Conservation (phyloP, 2,329 filamentous ascomycete genomes). For the Sporothrix brasiliensis region DNA sequence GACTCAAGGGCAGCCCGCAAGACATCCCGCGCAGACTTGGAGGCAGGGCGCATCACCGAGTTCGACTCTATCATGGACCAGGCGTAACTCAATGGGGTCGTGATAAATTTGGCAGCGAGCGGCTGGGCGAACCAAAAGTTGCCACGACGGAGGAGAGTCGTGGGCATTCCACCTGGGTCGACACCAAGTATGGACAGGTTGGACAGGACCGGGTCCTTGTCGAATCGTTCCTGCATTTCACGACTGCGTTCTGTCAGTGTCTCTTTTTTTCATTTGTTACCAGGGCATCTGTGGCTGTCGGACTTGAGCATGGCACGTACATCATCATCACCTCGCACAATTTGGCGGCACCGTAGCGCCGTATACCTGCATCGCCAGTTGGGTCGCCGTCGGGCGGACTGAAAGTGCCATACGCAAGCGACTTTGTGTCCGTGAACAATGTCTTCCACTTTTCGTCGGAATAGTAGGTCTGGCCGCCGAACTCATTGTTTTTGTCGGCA, state of each 20-base stretch:
- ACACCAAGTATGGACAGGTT: constrained; percentile 42
- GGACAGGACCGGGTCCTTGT: constrained; percentile 39
- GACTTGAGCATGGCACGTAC: constrained; percentile 33
- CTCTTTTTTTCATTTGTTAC: neutral
- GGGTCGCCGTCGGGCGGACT: constrained; percentile 38
- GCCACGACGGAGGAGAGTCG: constrained; percentile 37
- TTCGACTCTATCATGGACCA: constrained; percentile 37
- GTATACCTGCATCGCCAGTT: constrained; percentile 37
- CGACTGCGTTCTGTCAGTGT: constrained; percentile 1
- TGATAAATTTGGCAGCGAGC: constrained; percentile 32
- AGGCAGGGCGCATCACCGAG: constrained; percentile 38
- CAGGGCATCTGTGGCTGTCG: neutral
- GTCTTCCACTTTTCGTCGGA: constrained; percentile 38
- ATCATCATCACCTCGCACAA: constrained; percentile 43
- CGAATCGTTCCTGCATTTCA: constrained; percentile 41
- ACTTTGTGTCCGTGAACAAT: constrained; percentile 37
- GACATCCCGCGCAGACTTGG: constrained; percentile 42
- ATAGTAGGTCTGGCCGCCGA: constrained; percentile 34
- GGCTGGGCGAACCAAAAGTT: constrained; percentile 35
- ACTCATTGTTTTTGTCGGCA: constrained; percentile 30
- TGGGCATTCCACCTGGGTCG: constrained; percentile 44
- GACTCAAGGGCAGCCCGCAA: constrained; percentile 40
- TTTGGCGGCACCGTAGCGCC: constrained; percentile 44
- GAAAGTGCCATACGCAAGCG: constrained; percentile 40
- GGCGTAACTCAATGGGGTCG: constrained; percentile 33